Conservation (phyloP, 176 grass and related monocot genomes). For the Carex kokanica region DNA sequence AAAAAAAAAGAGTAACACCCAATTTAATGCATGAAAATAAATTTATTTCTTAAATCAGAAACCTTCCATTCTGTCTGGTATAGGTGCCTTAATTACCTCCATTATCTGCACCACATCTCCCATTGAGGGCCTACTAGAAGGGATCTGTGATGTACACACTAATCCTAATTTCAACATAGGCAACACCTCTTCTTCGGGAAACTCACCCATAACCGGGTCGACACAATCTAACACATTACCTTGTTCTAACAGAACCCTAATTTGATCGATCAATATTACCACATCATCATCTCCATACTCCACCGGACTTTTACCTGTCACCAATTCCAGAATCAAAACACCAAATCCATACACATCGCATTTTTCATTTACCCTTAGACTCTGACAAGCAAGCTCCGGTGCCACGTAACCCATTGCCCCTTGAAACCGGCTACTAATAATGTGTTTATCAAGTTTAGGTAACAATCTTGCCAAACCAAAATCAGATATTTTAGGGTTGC, state of each 20-base stretch:
- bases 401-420: conserved; percentile 65
- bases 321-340: conserved; percentile 76
- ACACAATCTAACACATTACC: conserved; percentile 65
- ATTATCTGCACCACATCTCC: conserved; percentile 94
- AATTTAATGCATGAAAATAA: not conserved
- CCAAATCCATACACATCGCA: conserved; percentile 97
- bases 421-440: conserved; percentile 53
- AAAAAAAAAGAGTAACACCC: not conserved
- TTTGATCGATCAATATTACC: conserved; percentile 68
- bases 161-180: conserved; percentile 85
- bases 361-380: conserved; percentile 85
- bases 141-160: conserved; percentile 95
- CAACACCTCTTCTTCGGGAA: conserved; percentile 94
- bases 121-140: conserved; percentile 84
- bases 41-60: conserved; percentile 35
- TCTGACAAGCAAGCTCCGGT: conserved; percentile 86
- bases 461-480: conserved; percentile 77
- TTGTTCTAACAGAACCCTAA: conserved; percentile 54
- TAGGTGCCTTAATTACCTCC: conserved; percentile 82
- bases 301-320: conserved; percentile 56
- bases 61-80: conserved; percentile 40
- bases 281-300: conserved; percentile 85
- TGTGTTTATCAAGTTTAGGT: conserved; percentile 42
- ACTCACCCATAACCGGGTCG: conserved; percentile 52
- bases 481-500: conserved; percentile 64